These are phyloP conservation scores for Comarum palustre DNA, from an alignment of 306 rosid species.

Conservation along the genomic window DNA sequence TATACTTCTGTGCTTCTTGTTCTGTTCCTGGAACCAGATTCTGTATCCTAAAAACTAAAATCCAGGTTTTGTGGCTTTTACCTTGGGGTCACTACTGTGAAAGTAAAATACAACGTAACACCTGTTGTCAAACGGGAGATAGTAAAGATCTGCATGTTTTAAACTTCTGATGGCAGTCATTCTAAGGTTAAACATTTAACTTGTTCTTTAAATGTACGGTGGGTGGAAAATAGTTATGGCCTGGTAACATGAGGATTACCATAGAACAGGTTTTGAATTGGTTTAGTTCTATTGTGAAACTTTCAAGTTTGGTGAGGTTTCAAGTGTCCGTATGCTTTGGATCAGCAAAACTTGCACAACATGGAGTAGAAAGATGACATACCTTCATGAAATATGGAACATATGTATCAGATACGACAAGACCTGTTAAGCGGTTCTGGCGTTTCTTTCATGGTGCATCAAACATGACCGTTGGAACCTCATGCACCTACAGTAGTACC, in stretches of 20 bases:
- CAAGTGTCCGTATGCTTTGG: neutral
- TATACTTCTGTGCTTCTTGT: conserved; percentile 77
- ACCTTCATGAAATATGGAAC: neutral
- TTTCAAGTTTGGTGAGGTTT: neutral
- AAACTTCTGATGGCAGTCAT: neutral
- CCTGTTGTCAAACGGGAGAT: conserved; percentile 33
- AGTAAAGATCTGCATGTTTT: neutral
- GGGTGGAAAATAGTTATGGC: conserved; percentile 59
- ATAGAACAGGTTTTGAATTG: neutral
- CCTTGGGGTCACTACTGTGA: conserved; percentile 75
- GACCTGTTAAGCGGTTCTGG: neutral
- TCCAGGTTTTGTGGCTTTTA: conserved; percentile 51
- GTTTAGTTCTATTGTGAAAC: conserved; percentile 46
- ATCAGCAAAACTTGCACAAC: neutral
- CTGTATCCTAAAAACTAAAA: conserved; percentile 41
- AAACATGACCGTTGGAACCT: neutral
- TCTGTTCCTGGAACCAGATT: conserved; percentile 80
- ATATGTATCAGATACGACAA: neutral
- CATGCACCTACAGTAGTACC: neutral
- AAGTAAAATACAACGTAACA: conserved; percentile 79
- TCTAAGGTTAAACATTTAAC: neutral
- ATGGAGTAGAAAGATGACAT: neutral
- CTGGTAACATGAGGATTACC: conserved; percentile 55
- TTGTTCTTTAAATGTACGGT: conserved; percentile 5
- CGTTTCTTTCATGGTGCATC: neutral